phyloP scores from a whole-genome alignment of 208 protist genomes.

The Wallacemonas sp. region DNA sequence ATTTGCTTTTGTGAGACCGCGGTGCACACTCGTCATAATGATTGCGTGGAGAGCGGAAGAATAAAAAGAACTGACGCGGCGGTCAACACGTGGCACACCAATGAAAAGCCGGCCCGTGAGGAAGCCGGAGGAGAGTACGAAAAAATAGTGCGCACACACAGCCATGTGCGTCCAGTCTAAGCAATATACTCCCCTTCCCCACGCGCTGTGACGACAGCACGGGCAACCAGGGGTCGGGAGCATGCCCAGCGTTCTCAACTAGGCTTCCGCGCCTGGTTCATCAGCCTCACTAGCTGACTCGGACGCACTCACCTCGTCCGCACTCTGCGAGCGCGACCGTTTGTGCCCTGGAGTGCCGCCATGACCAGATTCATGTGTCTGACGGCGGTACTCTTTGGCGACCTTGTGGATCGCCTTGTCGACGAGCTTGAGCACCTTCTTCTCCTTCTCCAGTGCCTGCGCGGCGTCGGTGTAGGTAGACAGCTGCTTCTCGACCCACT shows the following conservation, averaged over 20 bases:
- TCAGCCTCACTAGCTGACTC: background rate
- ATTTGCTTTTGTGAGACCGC: too few species aligned
- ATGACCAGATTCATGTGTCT: background rate
- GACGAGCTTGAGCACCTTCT: conserved; percentile 45
- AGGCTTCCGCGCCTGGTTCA: conserved; percentile 18
- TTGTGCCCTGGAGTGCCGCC: conserved; percentile 1
- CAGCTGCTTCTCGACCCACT: conserved; percentile 56
- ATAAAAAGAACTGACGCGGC: too few species aligned
- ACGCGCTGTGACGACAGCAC: too few species aligned
- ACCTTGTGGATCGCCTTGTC: conserved; percentile 22
- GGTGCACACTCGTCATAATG: too few species aligned
- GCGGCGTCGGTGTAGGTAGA: conserved; percentile 38
- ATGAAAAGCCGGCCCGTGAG: too few species aligned
- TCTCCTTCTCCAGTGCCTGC: conserved; percentile 45
- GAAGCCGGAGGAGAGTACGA: too few species aligned
- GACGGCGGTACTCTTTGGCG: conserved; percentile 6
- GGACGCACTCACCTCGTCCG: background rate
- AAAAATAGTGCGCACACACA: too few species aligned
- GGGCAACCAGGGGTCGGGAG: too few species aligned
- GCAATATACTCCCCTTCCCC: too few species aligned
- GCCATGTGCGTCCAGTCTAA: too few species aligned
- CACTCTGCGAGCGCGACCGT: background rate
- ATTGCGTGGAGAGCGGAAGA: too few species aligned
- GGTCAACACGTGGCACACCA: too few species aligned
- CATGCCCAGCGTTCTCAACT: background rate